Conservation (phyloP, 2,329 filamentous ascomycete species). For the Sarocladiaceae sp. region DNA sequence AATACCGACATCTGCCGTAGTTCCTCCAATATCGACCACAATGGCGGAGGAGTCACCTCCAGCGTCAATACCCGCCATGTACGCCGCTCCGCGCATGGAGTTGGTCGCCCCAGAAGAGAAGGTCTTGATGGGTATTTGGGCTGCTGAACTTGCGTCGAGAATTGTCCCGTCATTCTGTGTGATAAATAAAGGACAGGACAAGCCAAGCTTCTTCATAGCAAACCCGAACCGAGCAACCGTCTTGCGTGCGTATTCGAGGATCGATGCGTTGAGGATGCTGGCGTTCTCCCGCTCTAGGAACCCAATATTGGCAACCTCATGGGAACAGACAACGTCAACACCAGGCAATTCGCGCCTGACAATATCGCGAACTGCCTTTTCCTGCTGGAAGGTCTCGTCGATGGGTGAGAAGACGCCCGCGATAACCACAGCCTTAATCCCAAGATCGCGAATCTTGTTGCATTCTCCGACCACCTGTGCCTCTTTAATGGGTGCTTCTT, state of each 20-base stretch:
- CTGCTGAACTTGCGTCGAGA: slow-evolving; percentile 34
- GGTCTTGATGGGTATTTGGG: slow-evolving; percentile 40
- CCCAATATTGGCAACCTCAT: slow-evolving; percentile 30
- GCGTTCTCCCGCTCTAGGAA: slow-evolving; percentile 49
- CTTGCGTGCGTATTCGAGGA: slow-evolving; percentile 40
- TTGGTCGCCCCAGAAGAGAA: slow-evolving; percentile 47
- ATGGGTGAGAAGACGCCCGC: slow-evolving; percentile 56
- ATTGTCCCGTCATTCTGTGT: slow-evolving; percentile 49
- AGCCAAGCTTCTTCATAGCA: slow-evolving; percentile 36
- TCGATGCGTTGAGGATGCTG: slow-evolving; percentile 47
- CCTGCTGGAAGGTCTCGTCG: slow-evolving; percentile 48
- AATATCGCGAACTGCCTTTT: slow-evolving; percentile 43
- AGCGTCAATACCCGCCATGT: slow-evolving; percentile 25
- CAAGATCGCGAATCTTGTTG: slow-evolving; percentile 18
- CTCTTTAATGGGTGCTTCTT: slow-evolving; percentile 1
- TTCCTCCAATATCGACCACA: slow-evolving; percentile 57
- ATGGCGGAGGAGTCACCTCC: slow-evolving; percentile 22
- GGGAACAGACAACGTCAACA: slow-evolving; percentile 22
- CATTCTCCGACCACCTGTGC: background rate
- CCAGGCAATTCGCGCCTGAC: slow-evolving; percentile 24
- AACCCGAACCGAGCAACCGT: slow-evolving; percentile 40
- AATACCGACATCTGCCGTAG: slow-evolving; percentile 56
- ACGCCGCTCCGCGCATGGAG: slow-evolving; percentile 46
- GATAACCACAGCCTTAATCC: slow-evolving; percentile 42
- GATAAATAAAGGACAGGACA: slow-evolving; percentile 32